Conservation (phyloP, 495 filamentous ascomycete species). For the Achaetomiella virescens region DNA sequence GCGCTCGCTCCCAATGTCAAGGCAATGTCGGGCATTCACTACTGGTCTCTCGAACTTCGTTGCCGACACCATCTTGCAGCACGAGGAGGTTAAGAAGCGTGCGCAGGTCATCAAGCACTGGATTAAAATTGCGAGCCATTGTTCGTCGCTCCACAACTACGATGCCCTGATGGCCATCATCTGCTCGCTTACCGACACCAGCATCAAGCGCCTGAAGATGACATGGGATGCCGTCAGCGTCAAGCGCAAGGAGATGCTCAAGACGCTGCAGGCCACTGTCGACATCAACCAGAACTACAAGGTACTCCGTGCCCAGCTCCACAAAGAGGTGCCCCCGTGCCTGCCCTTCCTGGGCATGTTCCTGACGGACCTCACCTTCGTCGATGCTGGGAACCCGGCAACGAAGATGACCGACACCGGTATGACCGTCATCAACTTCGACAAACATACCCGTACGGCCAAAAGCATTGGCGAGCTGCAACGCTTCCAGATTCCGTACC, state of each 20-base stretch:
- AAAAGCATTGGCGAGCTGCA: slow-evolving; percentile 94
- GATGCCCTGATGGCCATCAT: slow-evolving; percentile 95
- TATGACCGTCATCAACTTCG: slow-evolving; percentile 89
- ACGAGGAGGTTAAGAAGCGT: slow-evolving; percentile 84
- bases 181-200: slow-evolving; percentile 84
- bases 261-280: slow-evolving; percentile 70
- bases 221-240: slow-evolving; percentile 90
- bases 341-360: slow-evolving; percentile 97
- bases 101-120: slow-evolving; percentile 93
- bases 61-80: slow-evolving; percentile 85
- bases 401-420: slow-evolving; percentile 48
- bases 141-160: slow-evolving; percentile 88
- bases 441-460: slow-evolving; percentile 92
- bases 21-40: slow-evolving; percentile 86
- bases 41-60: slow-evolving; percentile 90
- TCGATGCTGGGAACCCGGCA: slow-evolving; percentile 88
- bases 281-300: slow-evolving; percentile 88
- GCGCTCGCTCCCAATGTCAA: slow-evolving; percentile 85
- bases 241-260: slow-evolving; percentile 76
- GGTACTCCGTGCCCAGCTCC: slow-evolving; percentile 78
- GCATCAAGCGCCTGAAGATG: slow-evolving; percentile 81
- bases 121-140: slow-evolving; percentile 91
- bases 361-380: slow-evolving; percentile 79
- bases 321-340: slow-evolving; percentile 85
- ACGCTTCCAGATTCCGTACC: slow-evolving; percentile 94